A percentile compares a stretch with the other conserved stretches of the same genome.
Evolutionary conservation across 441 rosid species (phyloP).

Genomic region (Biscutella auriculata): DNA sequence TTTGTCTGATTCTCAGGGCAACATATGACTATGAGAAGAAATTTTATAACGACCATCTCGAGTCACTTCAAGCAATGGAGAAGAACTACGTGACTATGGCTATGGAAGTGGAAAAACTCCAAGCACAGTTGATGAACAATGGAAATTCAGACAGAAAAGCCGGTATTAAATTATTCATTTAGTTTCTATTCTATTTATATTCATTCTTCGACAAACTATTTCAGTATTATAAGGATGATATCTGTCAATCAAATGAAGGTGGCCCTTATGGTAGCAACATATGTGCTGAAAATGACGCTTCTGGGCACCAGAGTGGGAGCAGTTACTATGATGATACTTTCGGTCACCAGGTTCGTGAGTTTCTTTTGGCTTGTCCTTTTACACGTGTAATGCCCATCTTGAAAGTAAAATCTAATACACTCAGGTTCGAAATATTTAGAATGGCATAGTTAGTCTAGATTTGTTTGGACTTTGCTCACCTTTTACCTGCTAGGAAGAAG

Average conservation of each 20-base stretch:
- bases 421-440: neutral
- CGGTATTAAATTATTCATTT: slow-evolving; percentile 23
- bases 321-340: slow-evolving; percentile 46
- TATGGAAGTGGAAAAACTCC: slow-evolving; percentile 84
- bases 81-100: slow-evolving; percentile 77
- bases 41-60: slow-evolving; percentile 79
- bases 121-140: slow-evolving; percentile 49
- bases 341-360: slow-evolving; percentile 47
- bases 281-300: slow-evolving; percentile 37
- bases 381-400: neutral
- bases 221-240: neutral
- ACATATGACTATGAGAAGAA: slow-evolving; percentile 83
- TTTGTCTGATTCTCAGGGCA: slow-evolving; percentile 38
- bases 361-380: slow-evolving; percentile 7
- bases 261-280: slow-evolving; percentile 42
- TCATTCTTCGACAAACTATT: neutral
- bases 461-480: neutral
- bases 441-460: neutral
- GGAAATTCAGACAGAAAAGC: slow-evolving; percentile 46
- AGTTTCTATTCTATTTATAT: neutral
- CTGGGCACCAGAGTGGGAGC: slow-evolving; percentile 39
- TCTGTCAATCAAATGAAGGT: slow-evolving; percentile 29
- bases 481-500: neutral
- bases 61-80: slow-evolving; percentile 89
- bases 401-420: neutral